These are phyloP conservation scores for Thelonectria olida DNA, from an alignment of 2,329 filamentous ascomycete genomes.

Conservation along the genomic window DNA sequence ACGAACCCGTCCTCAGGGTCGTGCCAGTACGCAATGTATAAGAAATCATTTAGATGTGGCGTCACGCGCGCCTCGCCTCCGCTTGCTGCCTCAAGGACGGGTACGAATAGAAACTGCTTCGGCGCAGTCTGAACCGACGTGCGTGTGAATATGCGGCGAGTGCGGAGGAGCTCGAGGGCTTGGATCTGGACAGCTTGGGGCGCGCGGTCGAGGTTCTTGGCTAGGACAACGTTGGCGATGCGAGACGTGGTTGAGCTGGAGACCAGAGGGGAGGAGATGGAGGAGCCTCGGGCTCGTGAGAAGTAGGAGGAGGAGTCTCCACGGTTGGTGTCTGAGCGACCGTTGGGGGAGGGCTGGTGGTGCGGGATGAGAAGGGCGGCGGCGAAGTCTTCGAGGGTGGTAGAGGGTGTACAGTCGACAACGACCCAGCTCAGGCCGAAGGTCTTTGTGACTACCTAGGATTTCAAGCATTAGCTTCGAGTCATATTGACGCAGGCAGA, in stretches of 20 bases:
- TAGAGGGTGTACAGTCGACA: conserved; percentile 76
- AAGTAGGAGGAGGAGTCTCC: conserved; percentile 44
- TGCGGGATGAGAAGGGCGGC: conserved; percentile 68
- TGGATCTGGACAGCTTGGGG: conserved; percentile 85
- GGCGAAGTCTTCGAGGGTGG: conserved; percentile 83
- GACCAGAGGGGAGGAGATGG: conserved; percentile 41
- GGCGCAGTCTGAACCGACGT: conserved; percentile 79
- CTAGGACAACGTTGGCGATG: conserved; percentile 86
- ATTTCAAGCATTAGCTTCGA: not conserved
- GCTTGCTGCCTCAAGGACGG: conserved; percentile 66
- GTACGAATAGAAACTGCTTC: conserved; percentile 81
- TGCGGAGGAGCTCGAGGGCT: conserved; percentile 79
- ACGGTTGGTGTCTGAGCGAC: conserved; percentile 37
- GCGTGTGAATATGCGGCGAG: conserved; percentile 79
- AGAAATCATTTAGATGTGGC: conserved; percentile 77
- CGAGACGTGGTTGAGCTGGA: conserved; percentile 43
- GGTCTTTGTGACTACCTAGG: conserved; percentile 70
- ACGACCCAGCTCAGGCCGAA: conserved; percentile 78
- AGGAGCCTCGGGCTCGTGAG: conserved; percentile 32
- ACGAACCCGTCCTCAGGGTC: conserved; percentile 75
- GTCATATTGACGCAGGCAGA: not conserved
- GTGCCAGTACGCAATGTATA: conserved; percentile 91
- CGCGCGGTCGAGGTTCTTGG: conserved; percentile 79
- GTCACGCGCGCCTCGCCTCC: conserved; percentile 61
- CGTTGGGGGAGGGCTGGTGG: conserved; percentile 32